Evolutionary conservation across 2,329 filamentous ascomycete species (phyloP).

Genomic region (Teratosphaeriaceae sp.): DNA sequence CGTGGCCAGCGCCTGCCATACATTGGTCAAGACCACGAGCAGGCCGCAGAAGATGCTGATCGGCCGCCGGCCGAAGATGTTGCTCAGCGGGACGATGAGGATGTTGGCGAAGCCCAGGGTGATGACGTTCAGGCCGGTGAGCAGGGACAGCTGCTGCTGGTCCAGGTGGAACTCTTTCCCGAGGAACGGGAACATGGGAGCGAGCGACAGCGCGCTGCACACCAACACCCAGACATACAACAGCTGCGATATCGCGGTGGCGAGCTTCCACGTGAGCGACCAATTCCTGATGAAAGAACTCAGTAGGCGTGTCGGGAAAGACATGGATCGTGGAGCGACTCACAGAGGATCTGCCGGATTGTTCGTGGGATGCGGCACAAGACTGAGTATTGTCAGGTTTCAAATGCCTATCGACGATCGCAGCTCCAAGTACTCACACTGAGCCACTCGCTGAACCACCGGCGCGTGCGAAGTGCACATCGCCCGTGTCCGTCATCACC

Average conservation of each 20-base stretch:
- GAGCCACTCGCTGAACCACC: constrained; percentile 18
- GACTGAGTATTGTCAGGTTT: constrained; percentile 9
- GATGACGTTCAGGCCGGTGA: constrained; percentile 40
- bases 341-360: constrained; percentile 18
- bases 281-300: constrained; percentile 17
- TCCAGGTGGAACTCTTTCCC: constrained; percentile 35
- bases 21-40: constrained; percentile 35
- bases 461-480: constrained; percentile 22
- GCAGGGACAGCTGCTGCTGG: constrained; percentile 34
- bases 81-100: constrained; percentile 38
- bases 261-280: constrained; percentile 24
- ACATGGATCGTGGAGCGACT: not conserved
- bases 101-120: constrained; percentile 41
- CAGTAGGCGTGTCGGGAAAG: no score
- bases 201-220: constrained; percentile 37
- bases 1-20: constrained; percentile 39
- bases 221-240: constrained; percentile 39
- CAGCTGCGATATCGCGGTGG: constrained; percentile 32
- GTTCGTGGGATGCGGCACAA: constrained; percentile 24
- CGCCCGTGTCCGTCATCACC: constrained; percentile 24
- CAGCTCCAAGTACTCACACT: constrained; percentile 15
- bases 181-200: constrained; percentile 39
- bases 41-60: constrained; percentile 35
- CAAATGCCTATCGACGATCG: not conserved
- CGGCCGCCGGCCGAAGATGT: constrained; percentile 38